Evolutionary conservation across 2,329 filamentous ascomycete genomes (phyloP).

Genomic region (Metarhizium guizhouense): DNA sequence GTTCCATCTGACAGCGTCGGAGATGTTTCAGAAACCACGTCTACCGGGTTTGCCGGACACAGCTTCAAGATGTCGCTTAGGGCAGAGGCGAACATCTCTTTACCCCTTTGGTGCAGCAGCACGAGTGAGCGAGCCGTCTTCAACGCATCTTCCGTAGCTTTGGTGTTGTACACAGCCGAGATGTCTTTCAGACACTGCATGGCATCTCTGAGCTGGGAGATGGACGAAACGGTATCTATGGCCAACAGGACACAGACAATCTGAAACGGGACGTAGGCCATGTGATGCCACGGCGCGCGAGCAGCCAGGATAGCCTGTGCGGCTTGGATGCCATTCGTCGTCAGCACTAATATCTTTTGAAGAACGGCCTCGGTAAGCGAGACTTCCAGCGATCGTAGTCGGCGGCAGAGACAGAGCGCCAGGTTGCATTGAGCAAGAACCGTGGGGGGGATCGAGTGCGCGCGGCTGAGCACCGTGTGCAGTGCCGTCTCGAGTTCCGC

Average conservation of each 20-base stretch:
- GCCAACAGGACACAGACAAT: constrained; percentile 46
- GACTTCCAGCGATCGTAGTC: constrained; percentile 40
- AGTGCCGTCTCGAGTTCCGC: constrained; percentile 35
- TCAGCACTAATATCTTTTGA: constrained; percentile 37
- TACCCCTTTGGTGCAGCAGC: constrained; percentile 40
- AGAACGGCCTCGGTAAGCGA: constrained; percentile 32
- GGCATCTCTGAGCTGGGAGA: constrained; percentile 38
- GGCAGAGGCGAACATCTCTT: constrained; percentile 31
- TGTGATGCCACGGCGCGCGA: constrained; percentile 47
- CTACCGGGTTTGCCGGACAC: constrained; percentile 18
- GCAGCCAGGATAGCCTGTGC: constrained; percentile 35
- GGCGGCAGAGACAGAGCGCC: constrained; percentile 44
- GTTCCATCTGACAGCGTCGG: constrained; percentile 6
- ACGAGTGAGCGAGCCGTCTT: constrained; percentile 46
- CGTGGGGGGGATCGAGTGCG: constrained; percentile 31
- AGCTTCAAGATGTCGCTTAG: constrained; percentile 29
- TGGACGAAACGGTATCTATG: constrained; percentile 41
- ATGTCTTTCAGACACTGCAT: constrained; percentile 38
- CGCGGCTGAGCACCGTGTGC: constrained; percentile 27
- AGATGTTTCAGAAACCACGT: background rate
- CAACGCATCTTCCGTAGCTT: constrained; percentile 41
- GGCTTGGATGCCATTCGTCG: constrained; percentile 34
- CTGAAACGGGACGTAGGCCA: constrained; percentile 51
- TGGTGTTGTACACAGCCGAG: constrained; percentile 33
- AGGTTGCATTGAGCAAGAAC: constrained; percentile 45